Base-by-base conservation (phyloP, 179 eudicot species). In the Actinidia polygama region DNA sequence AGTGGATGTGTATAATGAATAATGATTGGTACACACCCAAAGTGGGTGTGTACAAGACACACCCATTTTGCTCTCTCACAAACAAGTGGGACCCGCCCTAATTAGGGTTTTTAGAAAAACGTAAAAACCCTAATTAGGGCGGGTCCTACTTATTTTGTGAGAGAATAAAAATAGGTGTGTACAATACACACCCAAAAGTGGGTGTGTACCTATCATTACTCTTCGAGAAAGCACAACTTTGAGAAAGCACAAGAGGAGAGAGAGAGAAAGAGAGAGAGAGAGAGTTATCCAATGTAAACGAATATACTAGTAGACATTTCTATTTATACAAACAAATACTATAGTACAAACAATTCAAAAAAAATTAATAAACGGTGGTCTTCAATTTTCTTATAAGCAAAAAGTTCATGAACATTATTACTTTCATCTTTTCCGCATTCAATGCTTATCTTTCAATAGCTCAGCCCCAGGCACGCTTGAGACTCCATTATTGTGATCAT, bases 211-310 rank as follows among this genome's bases (percentile, higher is more conserved):
- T n/a, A n/a, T n/a, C n/a, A n/a, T n/a, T n/a, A n/a, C n/a, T n/a
- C n/a, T n/a, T n/a, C n/a, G n/a, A n/a, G n/a, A n/a, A n/a, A n/a
- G n/a, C n/a, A n/a, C n/a, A n/a, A n/a, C n/a, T n/a, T n/a, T n/a
- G 58, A 72, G 51, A 78, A 83, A 84, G 83, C 92, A 87, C 87
- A 87, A 81, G 73, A 54, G 36, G 36, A 12, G 67, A 36, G 53
- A 11, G 73, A 46, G 70, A 15, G 24, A 21, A 78, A 24, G 49
- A 46, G 81, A 21, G 51, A 55, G 61, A 63, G 79, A 50, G 59
- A 51, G 50, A 46, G 75, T 79, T 54, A 84, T 84, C 83, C 86
- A 80, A 84, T 80, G 86, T 67, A 44, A 75, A 49, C 57, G 16
- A 79, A 63, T 70, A 46, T 40, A 80, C 61, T 73, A 47, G 21